Conservation (phyloP, 306 rosid species). For the Prinsepia uniflora region DNA sequence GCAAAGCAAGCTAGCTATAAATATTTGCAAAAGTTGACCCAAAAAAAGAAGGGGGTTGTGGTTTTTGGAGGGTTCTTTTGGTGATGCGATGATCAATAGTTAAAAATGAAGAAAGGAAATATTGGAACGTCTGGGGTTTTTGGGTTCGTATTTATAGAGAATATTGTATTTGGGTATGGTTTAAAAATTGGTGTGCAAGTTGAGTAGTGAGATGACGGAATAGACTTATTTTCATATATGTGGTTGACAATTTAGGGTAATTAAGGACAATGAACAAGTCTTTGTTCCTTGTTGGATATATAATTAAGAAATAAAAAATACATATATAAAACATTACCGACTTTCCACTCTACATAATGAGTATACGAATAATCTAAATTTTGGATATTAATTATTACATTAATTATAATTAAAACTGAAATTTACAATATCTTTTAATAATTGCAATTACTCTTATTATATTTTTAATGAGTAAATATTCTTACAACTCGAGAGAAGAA, state of each 20-base stretch:
- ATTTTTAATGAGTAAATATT: too few species aligned
- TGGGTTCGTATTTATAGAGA: constrained; percentile 39
- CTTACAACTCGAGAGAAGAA: too few species aligned
- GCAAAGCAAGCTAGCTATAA: neutral
- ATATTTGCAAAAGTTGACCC: too few species aligned
- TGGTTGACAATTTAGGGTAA: constrained; percentile 35
- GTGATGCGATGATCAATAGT: neutral
- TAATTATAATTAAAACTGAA: too few species aligned
- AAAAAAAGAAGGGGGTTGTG: neutral
- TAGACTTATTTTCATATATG: constrained; percentile 19
- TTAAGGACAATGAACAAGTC: constrained; percentile 18
- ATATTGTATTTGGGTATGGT: neutral
- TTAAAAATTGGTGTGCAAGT: neutral
- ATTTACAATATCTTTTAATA: too few species aligned
- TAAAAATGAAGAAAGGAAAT: constrained; percentile 16
- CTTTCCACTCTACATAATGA: too few species aligned
- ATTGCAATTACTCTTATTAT: too few species aligned
- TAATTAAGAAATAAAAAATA: constrained; percentile 17
- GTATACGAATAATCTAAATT: too few species aligned
- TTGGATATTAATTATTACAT: too few species aligned
- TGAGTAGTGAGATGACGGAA: constrained; percentile 18
- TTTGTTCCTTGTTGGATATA: constrained; percentile 31
- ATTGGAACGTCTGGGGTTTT: constrained; percentile 32
- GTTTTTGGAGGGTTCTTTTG: neutral
- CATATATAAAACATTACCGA: neutral